Conservation (phyloP, 1,139 yeast species). For the Debaryomyces coudertii region DNA sequence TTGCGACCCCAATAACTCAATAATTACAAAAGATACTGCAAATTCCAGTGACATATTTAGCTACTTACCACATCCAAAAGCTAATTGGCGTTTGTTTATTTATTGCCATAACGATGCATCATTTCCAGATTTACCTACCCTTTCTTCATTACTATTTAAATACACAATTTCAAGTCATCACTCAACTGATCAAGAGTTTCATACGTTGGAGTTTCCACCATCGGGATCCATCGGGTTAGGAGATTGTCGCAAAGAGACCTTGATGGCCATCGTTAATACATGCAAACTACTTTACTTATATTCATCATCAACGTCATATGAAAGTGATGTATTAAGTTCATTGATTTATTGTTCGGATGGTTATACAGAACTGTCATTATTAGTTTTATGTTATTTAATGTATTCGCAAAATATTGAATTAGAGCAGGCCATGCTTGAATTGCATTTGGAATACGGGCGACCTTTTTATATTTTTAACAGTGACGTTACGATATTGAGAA, state of each 20-base stretch:
- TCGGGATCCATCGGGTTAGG: conserved; percentile 81
- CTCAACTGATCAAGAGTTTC: conserved; percentile 28
- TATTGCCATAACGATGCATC: conserved; percentile 57
- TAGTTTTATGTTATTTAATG: conserved; percentile 70
- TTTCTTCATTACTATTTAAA: conserved; percentile 40
- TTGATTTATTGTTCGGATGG: conserved; percentile 87
- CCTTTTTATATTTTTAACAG: conserved; percentile 84
- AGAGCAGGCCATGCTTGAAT: conserved; percentile 56
- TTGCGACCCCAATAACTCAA: conserved; percentile 55
- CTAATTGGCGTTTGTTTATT: conserved; percentile 43
- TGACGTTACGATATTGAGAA: conserved; percentile 67
- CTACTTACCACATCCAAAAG: conserved; percentile 37
- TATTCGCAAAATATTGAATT: conserved; percentile 60
- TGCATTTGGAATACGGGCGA: conserved; percentile 67
- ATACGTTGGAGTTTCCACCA: conserved; percentile 71
- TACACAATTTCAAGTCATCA: conserved; percentile 31
- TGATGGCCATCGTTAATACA: conserved; percentile 61
- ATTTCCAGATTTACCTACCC: conserved; percentile 50
- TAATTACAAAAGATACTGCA: conserved; percentile 36
- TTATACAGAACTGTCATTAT: conserved; percentile 83
- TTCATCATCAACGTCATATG: conserved; percentile 31
- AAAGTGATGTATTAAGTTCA: conserved; percentile 27
- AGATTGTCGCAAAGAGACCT: conserved; percentile 58
- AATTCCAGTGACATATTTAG: conserved; percentile 22
- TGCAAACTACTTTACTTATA: conserved; percentile 61